Evolutionary conservation across 495 filamentous ascomycete species (phyloP).

Genomic region (Hapsidospora chrysogenum): DNA sequence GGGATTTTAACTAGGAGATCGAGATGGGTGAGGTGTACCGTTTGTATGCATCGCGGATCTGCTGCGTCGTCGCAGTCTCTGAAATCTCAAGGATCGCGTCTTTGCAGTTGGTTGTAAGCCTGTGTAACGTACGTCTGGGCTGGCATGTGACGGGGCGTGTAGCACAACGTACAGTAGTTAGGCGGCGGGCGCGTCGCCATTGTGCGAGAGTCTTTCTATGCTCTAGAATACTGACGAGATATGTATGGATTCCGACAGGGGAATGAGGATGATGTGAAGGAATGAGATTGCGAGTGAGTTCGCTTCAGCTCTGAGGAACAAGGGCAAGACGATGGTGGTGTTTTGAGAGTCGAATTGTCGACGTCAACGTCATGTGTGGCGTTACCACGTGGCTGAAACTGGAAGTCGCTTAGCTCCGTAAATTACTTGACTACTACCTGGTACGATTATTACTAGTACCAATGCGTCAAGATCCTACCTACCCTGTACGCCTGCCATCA

Average conservation of each 20-base stretch:
- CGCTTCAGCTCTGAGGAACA: no score
- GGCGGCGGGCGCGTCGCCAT: conserved; percentile 25
- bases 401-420: no score
- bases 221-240: background rate
- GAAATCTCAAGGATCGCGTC: conserved; percentile 58
- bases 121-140: conserved; percentile 8
- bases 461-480: no score
- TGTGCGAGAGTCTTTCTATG: conserved; percentile 4
- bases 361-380: conserved; percentile 28
- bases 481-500: no score
- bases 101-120: no score
- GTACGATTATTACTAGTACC: no score
- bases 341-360: no score
- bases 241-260: background rate
- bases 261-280: background rate
- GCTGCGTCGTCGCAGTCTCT: conserved; percentile 54
- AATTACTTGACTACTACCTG: no score
- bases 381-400: conserved; percentile 19
- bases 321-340: no score
- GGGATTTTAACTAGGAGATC: no score
- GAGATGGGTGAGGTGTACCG: conserved; percentile 41
- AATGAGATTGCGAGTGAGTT: no score
- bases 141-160: conserved; percentile 6
- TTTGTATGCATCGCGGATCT: conserved; percentile 94
- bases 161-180: conserved; percentile 31